Percentiles rank a stretch among this genome's conserved stretches.
These are phyloP conservation scores for Debaryomyces tyrocola DNA, from an alignment of 805 yeast genomes.

Conservation along the genomic window DNA sequence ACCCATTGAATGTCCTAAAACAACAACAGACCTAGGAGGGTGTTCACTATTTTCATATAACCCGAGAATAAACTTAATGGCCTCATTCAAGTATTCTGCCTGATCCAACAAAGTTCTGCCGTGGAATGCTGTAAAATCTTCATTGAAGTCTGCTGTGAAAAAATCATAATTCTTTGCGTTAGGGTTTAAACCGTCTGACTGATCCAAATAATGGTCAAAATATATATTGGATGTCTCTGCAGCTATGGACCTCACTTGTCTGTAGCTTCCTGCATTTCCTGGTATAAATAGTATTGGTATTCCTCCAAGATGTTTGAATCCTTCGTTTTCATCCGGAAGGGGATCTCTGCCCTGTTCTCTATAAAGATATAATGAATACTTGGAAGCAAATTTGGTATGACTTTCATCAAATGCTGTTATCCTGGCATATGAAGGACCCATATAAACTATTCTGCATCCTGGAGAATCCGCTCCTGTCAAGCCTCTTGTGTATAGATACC, in stretches of 20 bases:
- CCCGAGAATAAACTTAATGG: slow-evolving; percentile 70
- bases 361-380: slow-evolving; percentile 82
- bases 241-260: slow-evolving; percentile 90
- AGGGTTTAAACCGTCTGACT: slow-evolving; percentile 23
- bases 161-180: slow-evolving; percentile 64
- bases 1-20: slow-evolving; percentile 96
- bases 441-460: slow-evolving; percentile 66
- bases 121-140: slow-evolving; percentile 94
- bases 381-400: slow-evolving; percentile 69
- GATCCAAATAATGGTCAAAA: slow-evolving; percentile 30
- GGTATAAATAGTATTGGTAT: slow-evolving; percentile 92
- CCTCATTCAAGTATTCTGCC: slow-evolving; percentile 90
- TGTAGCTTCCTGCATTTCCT: slow-evolving; percentile 94
- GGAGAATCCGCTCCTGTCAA: slow-evolving; percentile 32
- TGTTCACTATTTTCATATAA: slow-evolving; percentile 50
- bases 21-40: slow-evolving; percentile 68
- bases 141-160: slow-evolving; percentile 91
- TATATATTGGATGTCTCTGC: slow-evolving; percentile 66
- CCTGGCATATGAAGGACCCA: slow-evolving; percentile 83
- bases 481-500: slow-evolving; percentile 13
- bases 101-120: slow-evolving; percentile 92
- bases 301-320: slow-evolving; percentile 51
- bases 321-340: slow-evolving; percentile 44
- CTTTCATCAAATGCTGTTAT: slow-evolving; percentile 70
- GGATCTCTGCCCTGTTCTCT: slow-evolving; percentile 75